Conservation (phyloP, 352 stramenopile species). For the Globisporangium emineosum region DNA sequence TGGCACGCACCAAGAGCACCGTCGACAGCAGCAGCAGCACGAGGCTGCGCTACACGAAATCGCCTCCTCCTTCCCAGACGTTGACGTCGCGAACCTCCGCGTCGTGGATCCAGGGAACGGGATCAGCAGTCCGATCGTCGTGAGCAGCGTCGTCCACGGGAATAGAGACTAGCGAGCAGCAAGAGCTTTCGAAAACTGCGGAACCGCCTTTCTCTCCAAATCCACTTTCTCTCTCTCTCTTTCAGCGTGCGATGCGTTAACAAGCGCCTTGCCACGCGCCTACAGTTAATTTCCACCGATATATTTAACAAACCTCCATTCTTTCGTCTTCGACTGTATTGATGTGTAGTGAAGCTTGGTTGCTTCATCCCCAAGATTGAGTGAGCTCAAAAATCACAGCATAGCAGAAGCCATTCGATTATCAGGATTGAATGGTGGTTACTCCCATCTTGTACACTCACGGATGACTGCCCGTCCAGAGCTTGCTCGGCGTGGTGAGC, state of each 20-base stretch:
- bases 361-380: background rate
- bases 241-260: background rate
- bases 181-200: background rate
- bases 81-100: slow-evolving; percentile 6
- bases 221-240: slow-evolving; percentile 3
- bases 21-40: slow-evolving; percentile 6
- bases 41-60: slow-evolving; percentile 26
- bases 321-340: background rate
- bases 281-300: slow-evolving; percentile 6
- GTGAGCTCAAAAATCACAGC: background rate
- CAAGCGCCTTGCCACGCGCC: background rate
- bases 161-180: slow-evolving; percentile 4
- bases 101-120: background rate
- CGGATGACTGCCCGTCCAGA: slow-evolving; percentile 59
- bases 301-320: slow-evolving; percentile 19
- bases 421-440: background rate
- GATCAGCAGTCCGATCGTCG: slow-evolving; percentile 10
- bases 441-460: background rate
- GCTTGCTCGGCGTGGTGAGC: slow-evolving; percentile 40
- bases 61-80: slow-evolving; percentile 24
- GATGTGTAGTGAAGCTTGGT: background rate
- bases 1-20: slow-evolving; percentile 14
- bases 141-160: background rate
- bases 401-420: background rate
- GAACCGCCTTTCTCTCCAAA: background rate